Percentiles rank a stretch among this genome's conserved stretches.
Evolutionary conservation across 768 basidiomycete genomes (phyloP).

Genomic region (Chlorophyllum brunneum): DNA sequence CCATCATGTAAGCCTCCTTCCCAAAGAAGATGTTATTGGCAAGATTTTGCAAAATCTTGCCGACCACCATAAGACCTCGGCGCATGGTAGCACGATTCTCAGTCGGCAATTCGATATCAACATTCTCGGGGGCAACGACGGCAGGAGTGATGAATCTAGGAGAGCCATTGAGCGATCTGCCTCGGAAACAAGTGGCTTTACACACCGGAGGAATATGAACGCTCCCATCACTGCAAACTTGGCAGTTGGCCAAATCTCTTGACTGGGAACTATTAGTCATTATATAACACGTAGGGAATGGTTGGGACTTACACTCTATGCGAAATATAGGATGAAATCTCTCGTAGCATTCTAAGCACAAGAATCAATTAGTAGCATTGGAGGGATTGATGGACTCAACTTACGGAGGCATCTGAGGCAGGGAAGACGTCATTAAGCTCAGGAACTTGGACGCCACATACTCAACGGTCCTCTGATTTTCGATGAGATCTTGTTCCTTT

Average conservation of each 20-base stretch:
- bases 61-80: constrained; percentile 79
- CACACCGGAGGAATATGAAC: constrained; percentile 84
- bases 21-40: constrained; percentile 94
- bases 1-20: constrained; percentile 84
- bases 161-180: not conserved
- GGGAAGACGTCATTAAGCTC: constrained; percentile 67
- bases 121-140: constrained; percentile 77
- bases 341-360: constrained; percentile 70
- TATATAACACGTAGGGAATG: not conserved
- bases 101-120: constrained; percentile 77
- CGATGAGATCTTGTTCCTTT: constrained; percentile 52
- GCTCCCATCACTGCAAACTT: constrained; percentile 83
- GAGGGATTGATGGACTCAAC: constrained; percentile 22
- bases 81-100: constrained; percentile 53
- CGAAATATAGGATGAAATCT: constrained; percentile 81
- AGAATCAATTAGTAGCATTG: not conserved
- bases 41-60: constrained; percentile 89
- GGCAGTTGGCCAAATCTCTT: constrained; percentile 70
- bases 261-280: constrained; percentile 27
- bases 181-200: not conserved
- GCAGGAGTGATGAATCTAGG: constrained; percentile 87
- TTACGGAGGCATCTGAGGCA: constrained; percentile 70
- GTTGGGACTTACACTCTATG: constrained; percentile 60
- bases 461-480: constrained; percentile 70
- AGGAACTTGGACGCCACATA: constrained; percentile 74